Percentiles rank a stretch among this genome's conserved stretches.
Evolutionary conservation across 352 stramenopile genomes (phyloP).

Genomic region (Globisporangium heterothallicum): DNA sequence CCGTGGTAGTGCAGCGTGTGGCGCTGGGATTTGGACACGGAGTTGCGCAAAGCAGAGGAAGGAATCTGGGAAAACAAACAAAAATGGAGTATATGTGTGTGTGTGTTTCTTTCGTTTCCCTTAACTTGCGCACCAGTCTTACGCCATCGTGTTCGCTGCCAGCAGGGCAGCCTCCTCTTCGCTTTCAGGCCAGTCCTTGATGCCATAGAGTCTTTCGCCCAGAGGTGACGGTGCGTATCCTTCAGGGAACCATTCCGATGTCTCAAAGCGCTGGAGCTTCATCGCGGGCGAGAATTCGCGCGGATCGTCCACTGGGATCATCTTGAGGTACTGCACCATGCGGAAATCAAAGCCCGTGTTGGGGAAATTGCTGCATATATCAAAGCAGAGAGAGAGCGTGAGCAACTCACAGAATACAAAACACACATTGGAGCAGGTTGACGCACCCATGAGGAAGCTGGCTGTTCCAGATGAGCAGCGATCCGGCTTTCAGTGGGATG

Average conservation of each 20-base stretch:
- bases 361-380: conserved; percentile 28
- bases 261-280: conserved; percentile 29
- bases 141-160: conserved; percentile 2
- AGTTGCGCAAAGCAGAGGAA: background rate
- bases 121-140: background rate
- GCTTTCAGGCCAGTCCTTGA: conserved; percentile 26
- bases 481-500: conserved; percentile 37
- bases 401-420: background rate
- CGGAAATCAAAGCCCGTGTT: conserved; percentile 41
- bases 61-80: background rate
- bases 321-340: conserved; percentile 56
- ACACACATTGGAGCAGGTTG: background rate
- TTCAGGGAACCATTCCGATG: conserved; percentile 28
- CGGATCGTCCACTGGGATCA: conserved; percentile 34
- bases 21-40: too few relatives aligned
- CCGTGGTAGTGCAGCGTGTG: conserved; percentile 40
- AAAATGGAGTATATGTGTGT: background rate
- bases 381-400: background rate
- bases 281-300: conserved; percentile 34
- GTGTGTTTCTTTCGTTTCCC: background rate
- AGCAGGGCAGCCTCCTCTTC: conserved; percentile 12
- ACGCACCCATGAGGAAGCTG: conserved; percentile 36
- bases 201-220: conserved; percentile 28
- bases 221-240: conserved; percentile 29
- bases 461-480: conserved; percentile 45